Base-by-base conservation (phyloP, 768 basidiomycete species). In the Leccinum variicolor region DNA sequence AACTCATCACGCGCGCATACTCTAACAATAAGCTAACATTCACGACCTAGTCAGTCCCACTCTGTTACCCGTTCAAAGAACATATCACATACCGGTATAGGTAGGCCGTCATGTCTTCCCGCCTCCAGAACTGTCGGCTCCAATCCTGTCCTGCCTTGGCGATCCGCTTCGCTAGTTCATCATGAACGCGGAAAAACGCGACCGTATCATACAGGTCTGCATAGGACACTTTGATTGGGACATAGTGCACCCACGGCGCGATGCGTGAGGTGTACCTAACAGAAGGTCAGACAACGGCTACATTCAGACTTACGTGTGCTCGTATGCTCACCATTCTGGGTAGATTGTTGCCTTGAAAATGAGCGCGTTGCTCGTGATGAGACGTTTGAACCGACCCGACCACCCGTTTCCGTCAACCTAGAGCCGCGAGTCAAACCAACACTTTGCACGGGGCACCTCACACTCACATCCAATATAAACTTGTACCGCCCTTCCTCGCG, bases 191-290 rank as follows among this genome's bases (percentile, higher is more conserved):
- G 74, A 91, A 91, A 75, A 93, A 93, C 1, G 84, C 71, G 47
- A 89, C 76, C 4, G 84, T 75, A 61, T 92, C 90, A 67, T 88
- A 81, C 4, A 92, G 69, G 69, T 91, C 88, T 0, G 80, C 77
- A 11, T 86, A 78, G 60, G 87, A 85, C 0, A 86, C 58, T 60
- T 84, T 81, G 4, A 90, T 75, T 2, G 89, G 89, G 1, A 90
- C 78, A 65, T 90, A 91, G 68, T 90, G 89, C 10, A 89, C 75
- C 87, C 87, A 89, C 0, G 87, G 85, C 29, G 75, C 78, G 47
- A 85, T 74, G 11, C 84, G 79, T 55, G 84, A 81, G 14, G 71
- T 74, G 58, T 74, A 86, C 84, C 83, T 84, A 62, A 9, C 6
- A 9, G 23, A 26, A 14, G 13, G 23, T 39, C n/a, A 54, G 23